Percentiles rank a stretch among this genome's conserved stretches.
Conservation (phyloP, 768 basidiomycete species). For the Lepiota venenata region DNA sequence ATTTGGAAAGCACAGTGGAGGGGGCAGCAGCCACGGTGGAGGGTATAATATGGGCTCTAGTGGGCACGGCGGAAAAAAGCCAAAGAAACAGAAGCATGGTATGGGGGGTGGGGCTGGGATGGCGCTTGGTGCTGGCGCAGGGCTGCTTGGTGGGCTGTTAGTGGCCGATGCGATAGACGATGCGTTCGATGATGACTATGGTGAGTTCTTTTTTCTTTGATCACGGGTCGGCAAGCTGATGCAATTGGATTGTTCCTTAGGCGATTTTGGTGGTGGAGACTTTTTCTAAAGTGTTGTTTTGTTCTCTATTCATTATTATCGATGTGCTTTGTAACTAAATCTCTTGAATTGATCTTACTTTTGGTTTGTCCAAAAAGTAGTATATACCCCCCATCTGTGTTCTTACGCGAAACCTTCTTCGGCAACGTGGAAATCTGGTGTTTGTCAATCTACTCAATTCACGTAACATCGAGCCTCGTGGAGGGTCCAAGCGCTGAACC, state of each 20-base stretch:
- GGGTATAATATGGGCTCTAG: slow-evolving; percentile 15
- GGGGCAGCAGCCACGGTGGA: slow-evolving; percentile 2
- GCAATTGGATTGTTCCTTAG: not conserved
- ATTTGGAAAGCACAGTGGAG: slow-evolving; percentile 16
- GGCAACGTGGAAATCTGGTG: too few species aligned
- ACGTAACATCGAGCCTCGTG: too few species aligned
- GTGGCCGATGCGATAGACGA: slow-evolving; percentile 48
- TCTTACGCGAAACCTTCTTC: too few species aligned
- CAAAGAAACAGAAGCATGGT: slow-evolving; percentile 36
- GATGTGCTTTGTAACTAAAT: too few species aligned
- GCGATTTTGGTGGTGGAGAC: not conserved
- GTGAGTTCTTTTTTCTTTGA: not conserved
- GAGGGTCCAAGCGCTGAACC: too few species aligned
- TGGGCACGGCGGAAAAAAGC: slow-evolving; percentile 12
- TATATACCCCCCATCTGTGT: too few species aligned
- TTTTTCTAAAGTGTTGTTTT: too few species aligned
- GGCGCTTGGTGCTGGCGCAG: slow-evolving; percentile 51
- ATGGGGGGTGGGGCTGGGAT: slow-evolving; percentile 36
- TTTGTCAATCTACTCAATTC: too few species aligned
- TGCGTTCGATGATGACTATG: slow-evolving; percentile 21
- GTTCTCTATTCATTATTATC: too few species aligned
- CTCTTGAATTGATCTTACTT: too few species aligned
- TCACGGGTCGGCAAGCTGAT: not conserved
- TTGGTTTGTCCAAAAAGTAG: too few species aligned
- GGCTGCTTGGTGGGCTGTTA: slow-evolving; percentile 61